phyloP scores from a whole-genome alignment of 257 asterid species.

The Penstemon newberryi region DNA sequence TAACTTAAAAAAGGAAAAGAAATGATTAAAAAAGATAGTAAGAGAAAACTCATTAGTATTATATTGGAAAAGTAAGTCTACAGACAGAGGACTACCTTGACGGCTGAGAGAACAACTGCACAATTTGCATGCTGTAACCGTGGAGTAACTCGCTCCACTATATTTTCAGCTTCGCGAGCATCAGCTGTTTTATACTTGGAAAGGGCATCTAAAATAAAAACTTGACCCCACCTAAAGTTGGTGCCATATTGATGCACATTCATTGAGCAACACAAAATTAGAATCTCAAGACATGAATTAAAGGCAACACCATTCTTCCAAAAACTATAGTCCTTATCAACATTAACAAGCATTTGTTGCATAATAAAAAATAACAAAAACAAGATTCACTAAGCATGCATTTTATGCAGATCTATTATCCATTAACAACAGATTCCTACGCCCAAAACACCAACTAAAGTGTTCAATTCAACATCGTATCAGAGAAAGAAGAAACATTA shows the following conservation, averaged over 20 bases:
- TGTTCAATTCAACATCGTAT: conserved; percentile 20
- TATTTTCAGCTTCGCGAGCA: conserved; percentile 99
- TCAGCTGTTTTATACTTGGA: conserved; percentile 91
- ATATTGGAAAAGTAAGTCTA: conserved; percentile 17
- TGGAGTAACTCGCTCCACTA: conserved; percentile 96
- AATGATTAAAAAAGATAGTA: neutral
- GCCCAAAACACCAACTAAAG: conserved; percentile 9
- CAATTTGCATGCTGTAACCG: conserved; percentile 98
- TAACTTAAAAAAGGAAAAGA: conserved; percentile 9
- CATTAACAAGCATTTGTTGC: conserved; percentile 16
- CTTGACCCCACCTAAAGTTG: conserved; percentile 96
- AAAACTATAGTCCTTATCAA: conserved; percentile 10
- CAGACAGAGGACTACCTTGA: conserved; percentile 61
- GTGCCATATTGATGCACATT: conserved; percentile 17
- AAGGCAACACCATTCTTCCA: conserved; percentile 1
- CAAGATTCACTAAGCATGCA: conserved; percentile 18
- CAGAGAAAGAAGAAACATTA: neutral
- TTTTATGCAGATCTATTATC: conserved; percentile 12
- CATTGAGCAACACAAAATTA: conserved; percentile 22
- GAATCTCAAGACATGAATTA: conserved; percentile 15
- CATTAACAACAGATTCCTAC: conserved; percentile 11
- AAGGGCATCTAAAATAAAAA: conserved; percentile 97
- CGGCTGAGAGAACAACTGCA: conserved; percentile 99
- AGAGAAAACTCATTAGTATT: neutral
- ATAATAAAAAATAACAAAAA: conserved; percentile 1